Conservation (phyloP, 176 grass and related monocot genomes). For the Typha latifolia region DNA sequence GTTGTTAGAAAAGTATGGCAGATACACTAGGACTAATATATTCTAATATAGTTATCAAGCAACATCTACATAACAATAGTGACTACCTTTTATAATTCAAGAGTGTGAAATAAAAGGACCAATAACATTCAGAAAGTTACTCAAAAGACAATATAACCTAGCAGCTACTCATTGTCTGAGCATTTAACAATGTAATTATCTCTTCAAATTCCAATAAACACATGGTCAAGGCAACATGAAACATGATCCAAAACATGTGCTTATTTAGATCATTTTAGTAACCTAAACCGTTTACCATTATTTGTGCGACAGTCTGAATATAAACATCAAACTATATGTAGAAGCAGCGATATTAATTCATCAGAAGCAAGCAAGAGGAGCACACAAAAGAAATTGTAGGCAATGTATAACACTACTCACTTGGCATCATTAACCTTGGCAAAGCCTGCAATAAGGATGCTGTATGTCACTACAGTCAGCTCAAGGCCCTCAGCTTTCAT, state of each 20-base stretch:
- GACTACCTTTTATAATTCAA: neutral
- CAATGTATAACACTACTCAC: conserved; percentile 40
- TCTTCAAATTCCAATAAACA: too few relatives aligned
- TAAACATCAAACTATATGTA: too few relatives aligned
- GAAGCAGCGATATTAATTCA: neutral
- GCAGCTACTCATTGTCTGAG: too few relatives aligned
- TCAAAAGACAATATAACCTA: too few relatives aligned
- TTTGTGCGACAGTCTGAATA: too few relatives aligned
- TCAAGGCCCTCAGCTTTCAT: conserved; percentile 84
- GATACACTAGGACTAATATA: neutral
- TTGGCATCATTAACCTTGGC: conserved; percentile 62
- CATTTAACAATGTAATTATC: too few relatives aligned
- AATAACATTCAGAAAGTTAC: neutral
- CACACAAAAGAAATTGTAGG: conserved; percentile 3
- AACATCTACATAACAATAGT: neutral
- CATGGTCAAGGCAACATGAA: neutral
- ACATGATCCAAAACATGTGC: neutral
- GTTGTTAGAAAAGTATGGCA: conserved; percentile 28
- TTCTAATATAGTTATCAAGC: neutral
- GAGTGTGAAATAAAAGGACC: neutral
- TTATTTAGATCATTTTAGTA: neutral
- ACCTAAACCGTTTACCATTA: too few relatives aligned
- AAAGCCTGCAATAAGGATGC: conserved; percentile 88
- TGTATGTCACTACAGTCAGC: conserved; percentile 83
- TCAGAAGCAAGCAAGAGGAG: neutral